Base-by-base conservation (phyloP, 1,284 basidiomycete species). In the Cutaneotrichosporon arboriforme region DNA sequence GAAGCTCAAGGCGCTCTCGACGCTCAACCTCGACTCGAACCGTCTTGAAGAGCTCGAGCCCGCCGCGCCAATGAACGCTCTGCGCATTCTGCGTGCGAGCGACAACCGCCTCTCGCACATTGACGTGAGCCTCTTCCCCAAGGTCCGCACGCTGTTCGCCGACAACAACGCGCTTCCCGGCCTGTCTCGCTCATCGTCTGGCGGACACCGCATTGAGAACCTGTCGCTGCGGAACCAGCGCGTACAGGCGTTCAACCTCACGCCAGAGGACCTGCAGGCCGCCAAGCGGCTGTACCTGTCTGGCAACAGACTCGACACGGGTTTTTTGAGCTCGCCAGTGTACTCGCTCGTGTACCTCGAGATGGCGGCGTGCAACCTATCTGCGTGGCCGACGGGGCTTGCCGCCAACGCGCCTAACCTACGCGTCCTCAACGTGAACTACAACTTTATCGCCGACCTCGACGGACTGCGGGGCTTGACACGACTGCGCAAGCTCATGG, bases 281-380 rank as follows among this genome's bases (percentile, higher is more conserved):
- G 83, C 91, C 61, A 92, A 92, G 76, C 83, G 94, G 44, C 77
- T 98, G 64, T 98, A 97, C 79, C 81, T 97, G 48, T 93, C 90
- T 57, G 91, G 77, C 48, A 79, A 79, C 55, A 65, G 70, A 7
- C 60, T 78, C 4, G 59, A 69, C 0, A 39, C 57, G 4, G 66
- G 71, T 18, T 78, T 80, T 67, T 78, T 86, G 60, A 33, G 83
- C 42, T 88, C 88, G 75, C 67, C 68, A 9, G 57, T 74, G 7
- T 91, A 90, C 77, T 87, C 90, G 67, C 79, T 99, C 64, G 80
- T 89, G 37, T 97, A 97, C 77, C 81, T 98, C 63, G 94, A 99
- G 76, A 79, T 90, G 36, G 91, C 92, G 12, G 89, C 85, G 42
- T 98, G 96, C 73, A 84, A 89, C 57, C 79, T 98, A 53, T 85